Evolutionary conservation across 164 flowering plant genomes (phyloP).

Genomic region (Umbilicus rupestris): DNA sequence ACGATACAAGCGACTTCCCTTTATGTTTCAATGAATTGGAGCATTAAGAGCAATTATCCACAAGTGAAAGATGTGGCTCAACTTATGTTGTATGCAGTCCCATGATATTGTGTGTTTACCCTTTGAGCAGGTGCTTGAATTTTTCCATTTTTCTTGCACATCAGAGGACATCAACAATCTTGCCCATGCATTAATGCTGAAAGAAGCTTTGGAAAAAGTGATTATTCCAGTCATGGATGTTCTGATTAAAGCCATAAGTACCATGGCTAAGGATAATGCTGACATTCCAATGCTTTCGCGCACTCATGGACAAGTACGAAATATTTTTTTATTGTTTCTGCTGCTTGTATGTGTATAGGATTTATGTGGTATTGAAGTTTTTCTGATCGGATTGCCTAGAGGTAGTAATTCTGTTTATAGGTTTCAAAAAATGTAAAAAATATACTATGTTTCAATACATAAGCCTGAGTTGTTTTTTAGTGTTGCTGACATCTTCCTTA

Average conservation of each 20-base stretch:
- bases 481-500: no score
- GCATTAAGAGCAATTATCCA: background rate
- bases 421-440: no score
- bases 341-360: background rate
- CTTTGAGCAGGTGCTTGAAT: conserved; percentile 68
- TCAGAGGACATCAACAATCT: conserved; percentile 95
- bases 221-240: conserved; percentile 66
- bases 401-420: background rate
- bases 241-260: conserved; percentile 43
- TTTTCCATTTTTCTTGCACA: conserved; percentile 94
- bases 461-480: no score
- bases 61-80: no score
- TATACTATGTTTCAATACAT: no score
- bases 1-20: background rate
- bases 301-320: conserved; percentile 87
- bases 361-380: background rate
- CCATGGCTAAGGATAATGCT: conserved; percentile 61
- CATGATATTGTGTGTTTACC: background rate
- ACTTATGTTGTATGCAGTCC: no score
- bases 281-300: conserved; percentile 84
- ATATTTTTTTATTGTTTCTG: background rate
- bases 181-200: conserved; percentile 84
- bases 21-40: background rate
- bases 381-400: background rate
- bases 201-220: conserved; percentile 47